phyloP scores from a whole-genome alignment of 805 yeast genomes.

The Candida odintsovae region DNA sequence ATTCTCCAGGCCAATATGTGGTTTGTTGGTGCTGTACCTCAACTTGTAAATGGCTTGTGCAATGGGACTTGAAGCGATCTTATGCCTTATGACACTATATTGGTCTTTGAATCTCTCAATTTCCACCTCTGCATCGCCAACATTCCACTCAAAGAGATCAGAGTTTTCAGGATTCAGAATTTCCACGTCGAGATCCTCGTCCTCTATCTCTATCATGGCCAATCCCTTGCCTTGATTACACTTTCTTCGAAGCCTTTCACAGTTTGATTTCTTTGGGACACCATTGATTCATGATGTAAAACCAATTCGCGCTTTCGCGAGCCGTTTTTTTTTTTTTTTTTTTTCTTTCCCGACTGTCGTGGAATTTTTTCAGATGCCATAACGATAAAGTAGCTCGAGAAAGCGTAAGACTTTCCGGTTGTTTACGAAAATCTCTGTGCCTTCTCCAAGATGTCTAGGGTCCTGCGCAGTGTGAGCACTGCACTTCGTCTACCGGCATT shows the following conservation, averaged over 20 bases:
- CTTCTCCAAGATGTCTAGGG: not conserved
- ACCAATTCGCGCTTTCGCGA: not conserved
- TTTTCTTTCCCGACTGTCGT: too few relatives aligned
- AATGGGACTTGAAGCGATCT: constrained; percentile 37
- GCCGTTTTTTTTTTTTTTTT: not conserved
- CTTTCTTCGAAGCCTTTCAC: not conserved
- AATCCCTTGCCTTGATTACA: not conserved
- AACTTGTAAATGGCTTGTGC: constrained; percentile 30
- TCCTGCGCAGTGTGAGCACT: not conserved
- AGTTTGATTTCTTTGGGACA: not conserved
- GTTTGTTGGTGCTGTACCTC: constrained; percentile 12
- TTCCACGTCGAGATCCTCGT: not conserved
- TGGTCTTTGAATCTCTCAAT: constrained; percentile 3
- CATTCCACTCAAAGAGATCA: constrained; percentile 7
- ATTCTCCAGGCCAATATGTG: constrained; percentile 13
- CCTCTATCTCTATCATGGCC: constrained; percentile 2
- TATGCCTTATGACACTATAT: constrained; percentile 27
- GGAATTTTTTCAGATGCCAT: not conserved
- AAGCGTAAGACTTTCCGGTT: not conserved
- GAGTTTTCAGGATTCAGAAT: not conserved
- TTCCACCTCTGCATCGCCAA: not conserved
- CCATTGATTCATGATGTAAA: not conserved
- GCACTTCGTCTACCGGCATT: not conserved
- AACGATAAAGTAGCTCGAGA: not conserved
- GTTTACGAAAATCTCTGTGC: not conserved